A percentile compares a stretch with the other conserved stretches of the same genome.
Evolutionary conservation across 257 asterid species (phyloP).

Genomic region (Salvia miltiorrhiza): DNA sequence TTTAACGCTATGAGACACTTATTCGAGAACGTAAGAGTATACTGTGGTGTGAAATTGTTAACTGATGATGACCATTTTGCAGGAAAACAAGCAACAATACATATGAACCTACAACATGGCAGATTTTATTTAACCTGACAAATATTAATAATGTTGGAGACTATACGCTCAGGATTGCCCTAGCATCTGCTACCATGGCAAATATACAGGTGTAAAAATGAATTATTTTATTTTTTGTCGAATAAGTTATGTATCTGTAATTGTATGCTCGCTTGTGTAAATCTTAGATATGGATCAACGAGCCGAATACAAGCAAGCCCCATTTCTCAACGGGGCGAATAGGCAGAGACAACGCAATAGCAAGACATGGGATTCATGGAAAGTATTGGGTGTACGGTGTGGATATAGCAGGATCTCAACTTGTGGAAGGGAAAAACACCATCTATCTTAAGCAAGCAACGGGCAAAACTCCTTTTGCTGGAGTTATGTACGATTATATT

Average conservation of each 20-base stretch:
- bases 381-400: constrained; percentile 34
- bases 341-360: constrained; percentile 63
- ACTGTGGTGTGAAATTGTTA: too few species aligned
- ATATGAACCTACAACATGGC: constrained; percentile 46
- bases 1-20: too few species aligned
- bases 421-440: constrained; percentile 37
- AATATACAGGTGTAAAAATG: constrained; percentile 32
- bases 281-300: constrained; percentile 46
- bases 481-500: constrained; percentile 63
- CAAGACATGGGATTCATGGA: constrained; percentile 76
- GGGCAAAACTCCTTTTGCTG: constrained; percentile 28
- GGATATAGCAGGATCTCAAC: constrained; percentile 29
- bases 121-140: constrained; percentile 28
- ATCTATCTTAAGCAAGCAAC: constrained; percentile 46
- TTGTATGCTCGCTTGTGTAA: not conserved
- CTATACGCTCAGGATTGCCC: constrained; percentile 49
- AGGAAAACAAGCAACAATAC: constrained; percentile 27
- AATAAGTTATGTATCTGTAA: not conserved
- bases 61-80: too few species aligned
- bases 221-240: not conserved
- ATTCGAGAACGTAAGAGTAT: too few species aligned
- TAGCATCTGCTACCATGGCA: constrained; percentile 35
- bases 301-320: constrained; percentile 7
- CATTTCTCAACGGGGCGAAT: constrained; percentile 36
- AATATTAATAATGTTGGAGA: constrained; percentile 13